Evolutionary conservation across 805 yeast genomes (phyloP), one percentile per base, ranked within the genome.

Genomic region (Cyberlindnera galapagoensis): DNA sequence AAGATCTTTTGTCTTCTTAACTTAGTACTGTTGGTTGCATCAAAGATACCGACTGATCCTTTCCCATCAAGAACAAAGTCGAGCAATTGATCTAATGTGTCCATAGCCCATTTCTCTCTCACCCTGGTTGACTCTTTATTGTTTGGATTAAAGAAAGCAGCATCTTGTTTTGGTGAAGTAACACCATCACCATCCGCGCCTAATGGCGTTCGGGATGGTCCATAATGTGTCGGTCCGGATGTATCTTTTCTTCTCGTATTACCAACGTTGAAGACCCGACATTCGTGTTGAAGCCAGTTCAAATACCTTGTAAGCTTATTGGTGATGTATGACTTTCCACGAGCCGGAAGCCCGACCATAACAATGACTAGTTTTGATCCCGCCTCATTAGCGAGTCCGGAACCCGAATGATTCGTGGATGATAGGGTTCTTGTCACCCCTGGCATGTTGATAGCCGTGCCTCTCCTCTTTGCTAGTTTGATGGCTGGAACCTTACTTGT

Each of bases 31-130:
- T 82, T 82, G 2, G 94, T 82, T 1, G 92, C 92, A 58, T 82
- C 94, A 54, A 82, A 81, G 8, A 90, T 85, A 3, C 97, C 98
- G 7, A 90, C 96, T 6, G 88, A 77, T 3, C 97, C 97, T 20
- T 78, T 74, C 0, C 86, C 94, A 10, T 74, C 68, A 29, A 87
- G 54, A 5, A 92, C 70, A 57, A 84, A 88, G 45, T 88, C 90
- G 21, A 90, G 62, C 34, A 90, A 59, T 48, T 80, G 82, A 39
- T 86, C 90, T 36, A 90, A 62, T 0, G 98, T 90, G 43, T 90
- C 95, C 76, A 81, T 78, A 0, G 98, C 98, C 97, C 97, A 92
- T 55, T 81, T 73, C 50, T 90, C 97, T 39, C 97, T 71, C 27
- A 86, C 62, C 20, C 67, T 63, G 4, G 74, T 74, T 12, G 80